These are phyloP conservation scores for Entomortierella beljakovae DNA, from an alignment of 192 early-diverging fungal genomes.

Conservation along the genomic window DNA sequence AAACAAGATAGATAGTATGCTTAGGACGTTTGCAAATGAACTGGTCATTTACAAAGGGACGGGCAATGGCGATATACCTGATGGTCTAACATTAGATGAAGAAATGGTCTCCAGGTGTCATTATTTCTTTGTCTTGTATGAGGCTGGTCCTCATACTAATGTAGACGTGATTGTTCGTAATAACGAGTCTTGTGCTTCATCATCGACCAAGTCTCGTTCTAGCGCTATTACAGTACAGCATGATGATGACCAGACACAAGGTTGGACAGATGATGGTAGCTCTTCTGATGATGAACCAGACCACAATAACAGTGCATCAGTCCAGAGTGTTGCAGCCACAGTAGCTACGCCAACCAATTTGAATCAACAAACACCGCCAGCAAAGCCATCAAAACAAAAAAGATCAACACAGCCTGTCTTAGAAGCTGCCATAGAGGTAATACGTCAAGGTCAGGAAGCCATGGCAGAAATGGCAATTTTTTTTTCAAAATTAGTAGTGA, in stretches of 20 bases:
- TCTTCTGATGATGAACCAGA: neutral
- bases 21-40: too few species aligned
- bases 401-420: neutral
- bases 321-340: neutral
- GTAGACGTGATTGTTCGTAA: neutral
- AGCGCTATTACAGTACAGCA: neutral
- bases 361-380: neutral
- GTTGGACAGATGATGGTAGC: neutral
- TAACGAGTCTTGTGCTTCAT: neutral
- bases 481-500: too few species aligned
- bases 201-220: neutral
- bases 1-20: too few species aligned
- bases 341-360: neutral
- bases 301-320: neutral
- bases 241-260: neutral
- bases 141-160: neutral
- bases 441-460: neutral
- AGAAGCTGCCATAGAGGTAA: neutral
- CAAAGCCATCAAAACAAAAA: neutral
- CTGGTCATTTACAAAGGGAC: too few species aligned
- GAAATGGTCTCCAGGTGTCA: neutral
- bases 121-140: slow-evolving; percentile 1
- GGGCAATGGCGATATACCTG: slow-evolving; percentile 3
- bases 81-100: neutral
- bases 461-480: neutral